A percentile compares a stretch with the other conserved stretches of the same genome.
Evolutionary conservation across 768 basidiomycete species (phyloP).

Genomic region (Lactarius vividus): DNA sequence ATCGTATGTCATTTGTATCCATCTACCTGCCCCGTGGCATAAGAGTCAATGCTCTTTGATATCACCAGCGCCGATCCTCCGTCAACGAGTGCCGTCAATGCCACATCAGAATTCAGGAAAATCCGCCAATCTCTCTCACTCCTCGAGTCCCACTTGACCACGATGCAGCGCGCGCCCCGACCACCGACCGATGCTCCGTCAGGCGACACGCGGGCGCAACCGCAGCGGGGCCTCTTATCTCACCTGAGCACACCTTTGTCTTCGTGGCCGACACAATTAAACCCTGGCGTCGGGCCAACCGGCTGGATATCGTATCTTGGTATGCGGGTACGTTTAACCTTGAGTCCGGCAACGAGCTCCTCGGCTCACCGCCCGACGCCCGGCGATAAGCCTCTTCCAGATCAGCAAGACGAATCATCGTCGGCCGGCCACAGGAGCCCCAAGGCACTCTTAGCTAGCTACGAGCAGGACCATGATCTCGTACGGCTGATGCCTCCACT

Average conservation of each 20-base stretch:
- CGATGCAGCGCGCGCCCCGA: slow-evolving; percentile 9
- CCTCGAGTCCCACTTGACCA: slow-evolving; percentile 25
- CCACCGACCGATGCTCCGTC: neutral
- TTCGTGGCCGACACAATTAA: slow-evolving; percentile 24
- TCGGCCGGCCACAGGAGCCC: slow-evolving; percentile 11
- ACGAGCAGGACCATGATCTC: slow-evolving; percentile 27
- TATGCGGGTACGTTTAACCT: slow-evolving; percentile 21
- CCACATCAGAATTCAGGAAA: slow-evolving; percentile 26
- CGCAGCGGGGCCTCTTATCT: slow-evolving; percentile 13
- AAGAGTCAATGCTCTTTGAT: neutral
- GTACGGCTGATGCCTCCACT: slow-evolving; percentile 26
- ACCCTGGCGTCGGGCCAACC: slow-evolving; percentile 25
- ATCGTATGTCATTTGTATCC: slow-evolving; percentile 11
- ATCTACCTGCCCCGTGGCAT: no score
- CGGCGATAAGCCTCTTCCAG: slow-evolving; percentile 20
- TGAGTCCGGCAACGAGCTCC: neutral
- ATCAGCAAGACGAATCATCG: slow-evolving; percentile 22
- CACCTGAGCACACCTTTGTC: slow-evolving; percentile 18
- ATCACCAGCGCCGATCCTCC: slow-evolving; percentile 5
- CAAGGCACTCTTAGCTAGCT: slow-evolving; percentile 15
- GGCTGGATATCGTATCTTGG: slow-evolving; percentile 28
- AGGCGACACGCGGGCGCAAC: slow-evolving; percentile 5
- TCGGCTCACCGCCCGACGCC: neutral
- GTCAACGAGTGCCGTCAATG: slow-evolving; percentile 18
- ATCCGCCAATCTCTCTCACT: slow-evolving; percentile 28